Evolutionary conservation across 805 yeast species (phyloP).

Genomic region (Cyberlindnera bimundalis): DNA sequence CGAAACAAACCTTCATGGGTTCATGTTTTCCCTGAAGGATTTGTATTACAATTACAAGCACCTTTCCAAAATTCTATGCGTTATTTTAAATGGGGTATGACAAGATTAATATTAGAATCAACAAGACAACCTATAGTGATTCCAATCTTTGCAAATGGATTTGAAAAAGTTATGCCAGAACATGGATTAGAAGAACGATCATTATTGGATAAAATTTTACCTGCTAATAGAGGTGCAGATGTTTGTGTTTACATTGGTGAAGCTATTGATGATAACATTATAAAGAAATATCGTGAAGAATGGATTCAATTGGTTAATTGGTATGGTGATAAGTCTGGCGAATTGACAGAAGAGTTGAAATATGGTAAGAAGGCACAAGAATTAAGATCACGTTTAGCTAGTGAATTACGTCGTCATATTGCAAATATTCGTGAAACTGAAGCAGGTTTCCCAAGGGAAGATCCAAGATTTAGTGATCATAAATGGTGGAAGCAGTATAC

Average conservation of each 20-base stretch:
- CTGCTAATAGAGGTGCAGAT: slow-evolving; percentile 62
- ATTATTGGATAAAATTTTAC: slow-evolving; percentile 54
- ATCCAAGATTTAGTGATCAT: slow-evolving; percentile 62
- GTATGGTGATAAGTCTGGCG: slow-evolving; percentile 53
- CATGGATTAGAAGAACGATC: slow-evolving; percentile 41
- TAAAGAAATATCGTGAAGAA: slow-evolving; percentile 58
- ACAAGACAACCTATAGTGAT: slow-evolving; percentile 80
- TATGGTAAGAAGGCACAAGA: slow-evolving; percentile 60
- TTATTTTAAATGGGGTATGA: slow-evolving; percentile 93
- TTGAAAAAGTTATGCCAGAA: slow-evolving; percentile 86
- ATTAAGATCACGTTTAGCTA: slow-evolving; percentile 71
- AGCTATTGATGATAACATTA: slow-evolving; percentile 55
- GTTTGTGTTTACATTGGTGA: slow-evolving; percentile 71
- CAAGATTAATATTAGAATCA: slow-evolving; percentile 78
- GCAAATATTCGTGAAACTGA: slow-evolving; percentile 40
- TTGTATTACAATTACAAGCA: slow-evolving; percentile 77
- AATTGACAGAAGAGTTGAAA: slow-evolving; percentile 58
- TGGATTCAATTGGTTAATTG: slow-evolving; percentile 66
- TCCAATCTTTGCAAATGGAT: slow-evolving; percentile 83
- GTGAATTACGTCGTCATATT: slow-evolving; percentile 61
- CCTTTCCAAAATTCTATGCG: slow-evolving; percentile 87
- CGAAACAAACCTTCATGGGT: slow-evolving; percentile 79
- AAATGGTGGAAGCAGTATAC: slow-evolving; percentile 75
- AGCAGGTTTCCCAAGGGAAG: slow-evolving; percentile 54
- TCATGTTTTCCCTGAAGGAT: slow-evolving; percentile 93